Evolutionary conservation across 306 rosid genomes (phyloP).

Genomic region (Cucumis sativus): DNA sequence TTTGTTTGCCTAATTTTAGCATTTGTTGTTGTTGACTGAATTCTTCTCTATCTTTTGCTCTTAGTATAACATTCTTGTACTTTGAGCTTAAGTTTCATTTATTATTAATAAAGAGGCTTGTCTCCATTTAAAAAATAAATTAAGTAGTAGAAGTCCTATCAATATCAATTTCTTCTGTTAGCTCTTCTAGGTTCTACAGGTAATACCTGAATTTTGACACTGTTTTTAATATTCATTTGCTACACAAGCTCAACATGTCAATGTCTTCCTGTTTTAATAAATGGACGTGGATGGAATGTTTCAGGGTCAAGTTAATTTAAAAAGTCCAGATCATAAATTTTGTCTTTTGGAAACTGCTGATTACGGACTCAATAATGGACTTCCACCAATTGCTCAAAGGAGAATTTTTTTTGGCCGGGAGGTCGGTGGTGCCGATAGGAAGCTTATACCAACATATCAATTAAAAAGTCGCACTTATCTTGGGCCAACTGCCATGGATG

Average conservation of each 20-base stretch:
- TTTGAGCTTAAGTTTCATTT: no score
- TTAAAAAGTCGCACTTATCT: constrained; percentile 87
- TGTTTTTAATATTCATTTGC: background rate
- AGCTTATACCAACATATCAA: constrained; percentile 81
- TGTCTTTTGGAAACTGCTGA: constrained; percentile 82
- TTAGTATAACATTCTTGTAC: no score
- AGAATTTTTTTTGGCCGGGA: constrained; percentile 87
- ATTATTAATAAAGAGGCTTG: no score
- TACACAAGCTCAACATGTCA: background rate
- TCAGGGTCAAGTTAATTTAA: constrained; percentile 81
- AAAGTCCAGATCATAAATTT: constrained; percentile 73
- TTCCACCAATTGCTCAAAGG: constrained; percentile 65
- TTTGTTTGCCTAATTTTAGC: no score
- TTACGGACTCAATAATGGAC: constrained; percentile 67
- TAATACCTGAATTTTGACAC: no score
- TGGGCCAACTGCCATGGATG: constrained; percentile 99
- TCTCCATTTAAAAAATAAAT: no score
- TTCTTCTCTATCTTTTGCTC: no score
- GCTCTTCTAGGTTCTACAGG: no score
- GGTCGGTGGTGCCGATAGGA: constrained; percentile 83
- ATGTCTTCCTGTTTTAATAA: background rate
- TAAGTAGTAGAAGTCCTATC: background rate
- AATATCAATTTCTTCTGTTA: background rate
- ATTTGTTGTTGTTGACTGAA: no score
- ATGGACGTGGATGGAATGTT: background rate